Evolutionary conservation across 2,329 filamentous ascomycete species (phyloP).

Genomic region (Periconia macrospinosa): DNA sequence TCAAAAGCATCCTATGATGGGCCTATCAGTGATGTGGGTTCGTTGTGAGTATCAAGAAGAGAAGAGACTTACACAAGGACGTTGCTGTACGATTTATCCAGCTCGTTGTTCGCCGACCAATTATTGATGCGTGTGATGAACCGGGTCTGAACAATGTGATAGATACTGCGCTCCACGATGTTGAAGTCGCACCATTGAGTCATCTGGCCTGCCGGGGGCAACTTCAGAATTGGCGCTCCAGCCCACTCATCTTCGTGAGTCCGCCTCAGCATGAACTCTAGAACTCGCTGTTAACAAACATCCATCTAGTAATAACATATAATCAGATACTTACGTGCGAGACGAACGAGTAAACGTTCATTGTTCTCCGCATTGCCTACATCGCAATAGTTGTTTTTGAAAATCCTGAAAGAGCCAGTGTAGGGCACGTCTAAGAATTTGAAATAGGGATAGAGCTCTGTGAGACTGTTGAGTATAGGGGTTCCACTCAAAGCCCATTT

Average conservation of each 20-base stretch:
- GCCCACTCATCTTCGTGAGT: conserved; percentile 59
- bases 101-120: conserved; percentile 17
- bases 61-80: conserved; percentile 39
- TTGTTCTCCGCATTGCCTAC: conserved; percentile 28
- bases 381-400: conserved; percentile 50
- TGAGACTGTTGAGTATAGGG: conserved; percentile 41
- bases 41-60: neutral
- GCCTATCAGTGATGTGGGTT: neutral
- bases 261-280: conserved; percentile 56
- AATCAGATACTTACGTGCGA: conserved; percentile 16
- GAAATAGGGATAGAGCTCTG: conserved; percentile 45
- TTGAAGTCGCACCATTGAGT: conserved; percentile 54
- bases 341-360: conserved; percentile 40
- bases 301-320: neutral
- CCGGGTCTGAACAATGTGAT: conserved; percentile 53
- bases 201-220: conserved; percentile 53
- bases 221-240: conserved; percentile 55
- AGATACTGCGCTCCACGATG: conserved; percentile 55
- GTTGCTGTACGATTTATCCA: conserved; percentile 43
- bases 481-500: conserved; percentile 50
- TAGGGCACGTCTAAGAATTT: conserved; percentile 48
- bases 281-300: conserved; percentile 7
- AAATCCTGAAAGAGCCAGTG: conserved; percentile 45
- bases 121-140: conserved; percentile 49
- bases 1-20: conserved; percentile 46